phyloP scores from a whole-genome alignment of 306 rosid genomes.

The Erythrophleum fordii region DNA sequence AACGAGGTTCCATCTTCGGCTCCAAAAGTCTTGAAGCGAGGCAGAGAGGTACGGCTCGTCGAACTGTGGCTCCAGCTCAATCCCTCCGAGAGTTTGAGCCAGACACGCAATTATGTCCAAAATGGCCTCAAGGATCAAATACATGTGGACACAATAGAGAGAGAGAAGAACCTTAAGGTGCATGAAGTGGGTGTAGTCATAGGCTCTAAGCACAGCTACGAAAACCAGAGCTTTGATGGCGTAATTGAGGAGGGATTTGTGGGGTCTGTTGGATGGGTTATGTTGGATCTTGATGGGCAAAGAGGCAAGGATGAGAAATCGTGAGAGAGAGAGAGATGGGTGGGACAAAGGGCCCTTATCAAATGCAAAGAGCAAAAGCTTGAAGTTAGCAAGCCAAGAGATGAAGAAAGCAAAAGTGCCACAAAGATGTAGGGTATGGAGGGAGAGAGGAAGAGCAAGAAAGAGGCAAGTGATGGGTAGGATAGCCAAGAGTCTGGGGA shows the following conservation, averaged over 20 bases:
- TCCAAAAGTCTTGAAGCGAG: constrained; percentile 22
- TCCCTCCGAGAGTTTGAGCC: background rate
- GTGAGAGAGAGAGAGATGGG: constrained; percentile 44
- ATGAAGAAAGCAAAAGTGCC: constrained; percentile 45
- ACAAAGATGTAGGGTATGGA: constrained; percentile 35
- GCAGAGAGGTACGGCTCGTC: constrained; percentile 21
- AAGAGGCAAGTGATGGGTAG: constrained; percentile 32
- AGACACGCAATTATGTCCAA: constrained; percentile 26
- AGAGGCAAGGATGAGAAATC: constrained; percentile 50
- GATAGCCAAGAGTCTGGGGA: constrained; percentile 21
- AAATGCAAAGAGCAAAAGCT: constrained; percentile 48
- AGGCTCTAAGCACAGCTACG: background rate
- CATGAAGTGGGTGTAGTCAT: background rate
- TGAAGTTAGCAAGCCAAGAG: constrained; percentile 49
- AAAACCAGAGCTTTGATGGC: constrained; percentile 22
- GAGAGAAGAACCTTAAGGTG: constrained; percentile 29
- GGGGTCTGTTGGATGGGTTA: background rate
- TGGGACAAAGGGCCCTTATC: constrained; percentile 44
- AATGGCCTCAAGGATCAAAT: constrained; percentile 47
- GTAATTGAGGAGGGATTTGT: constrained; percentile 9
- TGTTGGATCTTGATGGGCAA: constrained; percentile 50
- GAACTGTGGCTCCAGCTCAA: constrained; percentile 10
- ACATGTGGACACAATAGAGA: constrained; percentile 21
- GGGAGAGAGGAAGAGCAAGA: constrained; percentile 38
- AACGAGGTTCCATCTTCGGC: constrained; percentile 32